Base-by-base conservation (phyloP, 768 basidiomycete genomes). In the Thelephora ganbajun region DNA sequence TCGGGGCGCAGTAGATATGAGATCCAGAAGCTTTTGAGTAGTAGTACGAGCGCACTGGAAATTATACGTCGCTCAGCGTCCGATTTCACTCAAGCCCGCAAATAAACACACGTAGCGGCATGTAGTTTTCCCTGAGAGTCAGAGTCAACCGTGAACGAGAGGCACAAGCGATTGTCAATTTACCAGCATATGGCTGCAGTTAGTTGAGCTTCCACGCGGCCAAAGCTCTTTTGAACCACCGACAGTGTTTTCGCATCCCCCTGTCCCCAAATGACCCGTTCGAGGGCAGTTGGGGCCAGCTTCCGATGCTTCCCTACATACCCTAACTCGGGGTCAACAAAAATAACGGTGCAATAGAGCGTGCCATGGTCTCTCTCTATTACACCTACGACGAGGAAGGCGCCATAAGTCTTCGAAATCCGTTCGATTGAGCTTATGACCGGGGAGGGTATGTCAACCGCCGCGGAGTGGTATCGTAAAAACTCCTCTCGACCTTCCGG, bases 1-100 rank as follows among this genome's bases (percentile, higher is more conserved):
- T 82, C 0, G 80, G 79, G 0, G 76, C 80, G 55, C 77, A 79
- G 57, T 79, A 78, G 12, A 82, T 61, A 54, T 80, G 70, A 1
- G 72, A 75, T 11, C 76, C 76, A 13, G 14, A 14, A 19, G 36
- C 36, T 37, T 71, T 62, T 5, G 72, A 69, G 57, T 80, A 81
- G 57, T 79, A 79, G 56, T 70, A 69, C 2, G 72, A 67, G 36
- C 79, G 69, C 50, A 81, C 77, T 79, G 46, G 35, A 30, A 42
- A 23, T 19, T n/a, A 34, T 12, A n/a, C 13, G 33, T 46, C 34
- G 37, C 41, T 35, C 20, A 39, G 43, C 9, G 20, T 3, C 12
- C 22, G 43, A 22, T 2, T 35, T 2, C 22, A 22, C 34, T 13
- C 6, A 37, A 33, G 33, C 33, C n/a, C n/a, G n/a, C n/a, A n/a